Conservation (phyloP, 129 eudicot species). For the Saussurea involucrata region DNA sequence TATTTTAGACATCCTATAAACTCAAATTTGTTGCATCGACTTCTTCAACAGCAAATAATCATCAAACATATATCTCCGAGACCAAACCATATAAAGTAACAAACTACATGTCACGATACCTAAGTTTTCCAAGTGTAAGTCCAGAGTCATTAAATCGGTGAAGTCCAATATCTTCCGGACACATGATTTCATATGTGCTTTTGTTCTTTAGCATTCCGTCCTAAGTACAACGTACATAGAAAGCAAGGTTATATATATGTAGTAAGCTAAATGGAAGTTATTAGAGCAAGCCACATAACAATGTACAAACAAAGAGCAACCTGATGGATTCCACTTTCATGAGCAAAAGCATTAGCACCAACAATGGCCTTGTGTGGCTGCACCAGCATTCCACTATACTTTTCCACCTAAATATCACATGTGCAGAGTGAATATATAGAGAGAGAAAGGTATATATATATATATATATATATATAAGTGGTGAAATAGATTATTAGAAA, state of each 20-base stretch:
- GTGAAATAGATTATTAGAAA: neutral
- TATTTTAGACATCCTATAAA: too few species aligned
- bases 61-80: neutral
- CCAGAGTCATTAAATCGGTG: slow-evolving; percentile 61
- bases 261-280: too few species aligned
- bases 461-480: too few species aligned
- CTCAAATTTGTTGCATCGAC: too few species aligned
- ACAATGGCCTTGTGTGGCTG: slow-evolving; percentile 94
- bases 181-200: neutral
- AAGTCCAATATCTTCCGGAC: neutral
- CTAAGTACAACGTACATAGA: neutral
- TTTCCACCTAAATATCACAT: slow-evolving; percentile 54
- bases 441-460: too few species aligned
- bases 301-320: slow-evolving; percentile 20
- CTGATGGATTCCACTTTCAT: slow-evolving; percentile 96
- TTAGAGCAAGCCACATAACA: too few species aligned
- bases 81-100: neutral
- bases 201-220: neutral
- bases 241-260: too few species aligned
- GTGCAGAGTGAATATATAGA: neutral
- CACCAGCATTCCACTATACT: slow-evolving; percentile 63
- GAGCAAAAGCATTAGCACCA: slow-evolving; percentile 91
- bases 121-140: slow-evolving; percentile 84
- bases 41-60: too few species aligned
- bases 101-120: slow-evolving; percentile 27